Conservation (phyloP, 495 filamentous ascomycete genomes). For the Trypethelium eluteriae region DNA sequence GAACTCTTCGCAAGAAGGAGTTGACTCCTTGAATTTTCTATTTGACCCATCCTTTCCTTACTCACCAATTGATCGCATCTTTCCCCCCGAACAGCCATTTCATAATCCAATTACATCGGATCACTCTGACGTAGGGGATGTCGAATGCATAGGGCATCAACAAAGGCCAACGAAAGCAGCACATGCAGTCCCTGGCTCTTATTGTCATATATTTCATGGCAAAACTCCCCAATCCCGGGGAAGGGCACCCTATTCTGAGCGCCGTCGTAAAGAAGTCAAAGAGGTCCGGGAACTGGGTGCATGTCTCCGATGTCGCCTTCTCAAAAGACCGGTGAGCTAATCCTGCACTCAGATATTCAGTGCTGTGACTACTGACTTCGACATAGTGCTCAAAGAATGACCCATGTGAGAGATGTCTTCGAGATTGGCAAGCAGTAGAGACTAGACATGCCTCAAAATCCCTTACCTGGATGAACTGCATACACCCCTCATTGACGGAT, state of each 20-base stretch:
- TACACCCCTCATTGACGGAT: background rate
- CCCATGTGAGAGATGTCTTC: background rate
- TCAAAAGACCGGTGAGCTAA: background rate
- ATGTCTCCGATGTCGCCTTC: background rate
- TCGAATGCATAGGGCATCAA: background rate
- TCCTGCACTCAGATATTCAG: background rate
- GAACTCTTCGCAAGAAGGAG: background rate
- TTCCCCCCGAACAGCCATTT: background rate
- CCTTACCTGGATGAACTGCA: background rate
- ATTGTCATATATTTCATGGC: background rate
- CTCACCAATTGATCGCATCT: background rate
- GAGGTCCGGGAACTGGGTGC: background rate
- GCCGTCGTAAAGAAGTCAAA: background rate
- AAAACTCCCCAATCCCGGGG: background rate
- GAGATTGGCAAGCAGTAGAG: background rate
- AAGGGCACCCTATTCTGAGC: background rate
- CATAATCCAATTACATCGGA: background rate
- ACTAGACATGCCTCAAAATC: background rate
- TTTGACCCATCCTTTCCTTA: background rate
- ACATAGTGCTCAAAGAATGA: background rate
- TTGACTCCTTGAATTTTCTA: background rate
- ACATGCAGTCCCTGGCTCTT: background rate
- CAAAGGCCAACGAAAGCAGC: background rate
- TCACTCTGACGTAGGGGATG: background rate
- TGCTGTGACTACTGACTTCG: background rate